Conservation (phyloP, 257 asterid species). For the Knoxia roxburghii region DNA sequence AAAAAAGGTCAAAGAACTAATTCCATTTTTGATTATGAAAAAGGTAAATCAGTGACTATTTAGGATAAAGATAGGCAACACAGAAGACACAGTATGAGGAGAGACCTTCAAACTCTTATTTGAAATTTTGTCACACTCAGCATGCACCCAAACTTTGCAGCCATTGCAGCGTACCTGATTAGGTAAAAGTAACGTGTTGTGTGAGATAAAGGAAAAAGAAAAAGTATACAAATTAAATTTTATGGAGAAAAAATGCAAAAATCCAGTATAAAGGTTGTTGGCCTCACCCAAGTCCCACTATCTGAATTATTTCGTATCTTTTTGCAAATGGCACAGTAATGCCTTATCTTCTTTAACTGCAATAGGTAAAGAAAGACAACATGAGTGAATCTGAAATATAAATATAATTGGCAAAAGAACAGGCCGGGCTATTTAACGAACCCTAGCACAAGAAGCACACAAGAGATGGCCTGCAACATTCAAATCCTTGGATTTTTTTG, state of each 20-base stretch:
- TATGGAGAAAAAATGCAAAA: neutral
- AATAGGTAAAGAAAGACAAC: constrained; percentile 21
- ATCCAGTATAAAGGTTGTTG: constrained; percentile 9
- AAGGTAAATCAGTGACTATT: neutral
- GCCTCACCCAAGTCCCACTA: constrained; percentile 86
- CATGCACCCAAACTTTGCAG: constrained; percentile 95
- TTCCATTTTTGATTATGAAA: neutral
- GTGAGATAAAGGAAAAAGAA: constrained; percentile 10
- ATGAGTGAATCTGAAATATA: constrained; percentile 17
- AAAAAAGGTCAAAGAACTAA: neutral
- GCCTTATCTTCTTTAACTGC: constrained; percentile 82
- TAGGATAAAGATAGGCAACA: constrained; percentile 9
- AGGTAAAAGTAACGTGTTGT: neutral
- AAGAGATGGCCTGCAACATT: constrained; percentile 55
- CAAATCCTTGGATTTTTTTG: constrained; percentile 46
- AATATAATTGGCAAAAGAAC: constrained; percentile 4
- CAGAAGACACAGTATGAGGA: constrained; percentile 14
- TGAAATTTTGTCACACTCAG: constrained; percentile 86
- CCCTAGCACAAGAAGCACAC: constrained; percentile 92
- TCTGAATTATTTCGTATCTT: constrained; percentile 78
- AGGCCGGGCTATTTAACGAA: constrained; percentile 37
- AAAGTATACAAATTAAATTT: neutral
- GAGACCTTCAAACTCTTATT: constrained; percentile 53
- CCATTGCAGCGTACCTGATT: constrained; percentile 86
- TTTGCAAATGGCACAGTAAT: constrained; percentile 93